Percentiles rank a stretch among this genome's conserved stretches.
Conservation (phyloP, 2,329 filamentous ascomycete species). For the Rutstroemia sp. region DNA sequence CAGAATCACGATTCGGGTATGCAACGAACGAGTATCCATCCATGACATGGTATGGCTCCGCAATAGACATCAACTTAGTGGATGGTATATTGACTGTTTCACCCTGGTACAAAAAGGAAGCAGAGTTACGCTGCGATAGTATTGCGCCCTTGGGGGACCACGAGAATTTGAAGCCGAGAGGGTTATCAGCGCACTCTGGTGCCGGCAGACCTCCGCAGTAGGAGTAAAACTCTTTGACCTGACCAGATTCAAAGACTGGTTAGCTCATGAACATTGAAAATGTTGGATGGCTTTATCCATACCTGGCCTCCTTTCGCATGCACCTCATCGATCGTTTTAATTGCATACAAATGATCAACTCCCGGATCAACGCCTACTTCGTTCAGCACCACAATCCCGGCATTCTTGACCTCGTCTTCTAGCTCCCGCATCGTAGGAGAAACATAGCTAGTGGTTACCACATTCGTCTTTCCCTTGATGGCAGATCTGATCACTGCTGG, state of each 20-base stretch:
- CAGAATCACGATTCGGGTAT: background rate
- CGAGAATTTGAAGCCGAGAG: too few species aligned
- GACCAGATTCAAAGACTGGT: too few species aligned
- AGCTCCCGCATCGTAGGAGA: too few species aligned
- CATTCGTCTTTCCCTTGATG: background rate
- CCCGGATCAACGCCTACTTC: conserved; percentile 75
- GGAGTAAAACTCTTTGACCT: too few species aligned
- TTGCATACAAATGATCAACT: conserved; percentile 63
- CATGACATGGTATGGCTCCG: background rate
- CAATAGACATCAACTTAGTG: background rate
- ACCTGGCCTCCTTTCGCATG: conserved; percentile 45
- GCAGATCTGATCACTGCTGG: background rate
- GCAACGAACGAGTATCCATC: background rate
- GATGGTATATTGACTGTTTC: background rate
- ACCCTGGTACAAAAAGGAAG: too few species aligned
- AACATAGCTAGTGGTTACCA: conserved; percentile 28
- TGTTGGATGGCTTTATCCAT: too few species aligned
- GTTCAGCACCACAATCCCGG: conserved; percentile 89
- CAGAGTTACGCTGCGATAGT: too few species aligned
- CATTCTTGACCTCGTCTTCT: too few species aligned
- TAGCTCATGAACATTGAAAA: too few species aligned
- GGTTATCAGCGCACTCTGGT: too few species aligned
- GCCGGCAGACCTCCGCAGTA: too few species aligned
- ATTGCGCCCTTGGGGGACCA: too few species aligned
- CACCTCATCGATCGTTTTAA: conserved; percentile 77